Evolutionary conservation across 768 basidiomycete genomes (phyloP).

Genomic region (Calocera cornea): DNA sequence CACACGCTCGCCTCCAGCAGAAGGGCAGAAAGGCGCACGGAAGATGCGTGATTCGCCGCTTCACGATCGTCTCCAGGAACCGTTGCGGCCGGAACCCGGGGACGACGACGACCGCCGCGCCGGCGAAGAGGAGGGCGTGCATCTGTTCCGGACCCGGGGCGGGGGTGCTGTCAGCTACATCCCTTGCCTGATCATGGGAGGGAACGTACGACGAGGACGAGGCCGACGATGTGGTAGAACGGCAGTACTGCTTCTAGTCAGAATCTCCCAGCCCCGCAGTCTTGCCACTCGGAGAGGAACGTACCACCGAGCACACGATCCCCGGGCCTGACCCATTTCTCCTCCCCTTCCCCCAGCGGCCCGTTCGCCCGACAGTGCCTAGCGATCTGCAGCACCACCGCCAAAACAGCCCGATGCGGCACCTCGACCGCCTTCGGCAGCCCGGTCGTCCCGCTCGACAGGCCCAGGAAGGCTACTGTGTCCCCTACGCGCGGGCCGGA

Average conservation of each 20-base stretch:
- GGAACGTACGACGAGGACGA: conserved; percentile 40
- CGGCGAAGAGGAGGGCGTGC: conserved; percentile 43
- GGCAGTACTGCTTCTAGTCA: conserved; percentile 38
- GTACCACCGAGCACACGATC: neutral
- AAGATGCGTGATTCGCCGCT: conserved; percentile 44
- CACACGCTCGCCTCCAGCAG: neutral
- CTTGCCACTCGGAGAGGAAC: too few species aligned
- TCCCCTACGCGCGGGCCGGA: conserved; percentile 29
- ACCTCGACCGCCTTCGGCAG: conserved; percentile 40
- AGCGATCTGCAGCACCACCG: neutral
- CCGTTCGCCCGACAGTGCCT: neutral
- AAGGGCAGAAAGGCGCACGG: conserved; percentile 26
- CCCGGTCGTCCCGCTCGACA: conserved; percentile 69
- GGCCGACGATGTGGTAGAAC: conserved; percentile 54
- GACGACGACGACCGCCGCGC: conserved; percentile 42
- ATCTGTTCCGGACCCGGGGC: conserved; percentile 28
- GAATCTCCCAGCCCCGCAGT: too few species aligned
- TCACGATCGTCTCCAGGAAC: conserved; percentile 47
- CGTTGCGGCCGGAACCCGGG: conserved; percentile 47
- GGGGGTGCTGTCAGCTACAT: conserved; percentile 20
- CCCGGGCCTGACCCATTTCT: neutral
- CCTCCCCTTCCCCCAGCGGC: neutral
- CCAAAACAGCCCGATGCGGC: neutral
- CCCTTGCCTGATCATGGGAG: too few species aligned
- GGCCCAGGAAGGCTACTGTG: conserved; percentile 55